Conservation (phyloP, 1,139 yeast genomes). For the Diutina rugosa region DNA sequence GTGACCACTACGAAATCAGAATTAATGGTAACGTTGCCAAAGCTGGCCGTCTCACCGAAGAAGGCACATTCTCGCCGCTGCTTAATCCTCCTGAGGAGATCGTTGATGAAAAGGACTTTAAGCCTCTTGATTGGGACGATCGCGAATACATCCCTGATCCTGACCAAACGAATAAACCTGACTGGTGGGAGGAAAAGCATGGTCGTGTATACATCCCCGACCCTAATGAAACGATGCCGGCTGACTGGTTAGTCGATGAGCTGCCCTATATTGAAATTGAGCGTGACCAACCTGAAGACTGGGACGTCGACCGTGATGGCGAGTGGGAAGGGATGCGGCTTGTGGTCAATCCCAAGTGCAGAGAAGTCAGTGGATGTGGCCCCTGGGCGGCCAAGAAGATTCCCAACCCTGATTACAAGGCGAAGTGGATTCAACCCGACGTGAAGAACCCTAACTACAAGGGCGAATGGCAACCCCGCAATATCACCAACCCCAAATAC, state of each 20-base stretch:
- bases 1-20: conserved; percentile 65
- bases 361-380: conserved; percentile 55
- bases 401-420: conserved; percentile 58
- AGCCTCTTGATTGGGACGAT: conserved; percentile 81
- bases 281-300: conserved; percentile 12
- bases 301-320: conserved; percentile 88
- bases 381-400: conserved; percentile 44
- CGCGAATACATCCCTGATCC: conserved; percentile 53
- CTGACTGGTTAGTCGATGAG: conserved; percentile 55
- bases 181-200: conserved; percentile 61
- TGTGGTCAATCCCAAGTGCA: conserved; percentile 62
- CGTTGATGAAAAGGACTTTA: conserved; percentile 44
- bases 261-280: conserved; percentile 22
- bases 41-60: conserved; percentile 47
- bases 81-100: conserved; percentile 53
- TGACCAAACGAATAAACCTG: conserved; percentile 48
- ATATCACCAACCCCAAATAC: conserved; percentile 57
- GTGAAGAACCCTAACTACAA: conserved; percentile 62
- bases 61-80: conserved; percentile 43
- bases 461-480: conserved; percentile 70
- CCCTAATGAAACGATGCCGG: conserved; percentile 56
- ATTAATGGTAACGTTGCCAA: conserved; percentile 64
- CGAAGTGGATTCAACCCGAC: conserved; percentile 63
- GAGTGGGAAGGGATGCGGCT: conserved; percentile 59
- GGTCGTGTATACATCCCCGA: conserved; percentile 51